Percentiles rank a stretch among this genome's conserved stretches.
These are phyloP conservation scores for Pholiota adiposa DNA, from an alignment of 1,284 basidiomycete species.

Conservation along the genomic window DNA sequence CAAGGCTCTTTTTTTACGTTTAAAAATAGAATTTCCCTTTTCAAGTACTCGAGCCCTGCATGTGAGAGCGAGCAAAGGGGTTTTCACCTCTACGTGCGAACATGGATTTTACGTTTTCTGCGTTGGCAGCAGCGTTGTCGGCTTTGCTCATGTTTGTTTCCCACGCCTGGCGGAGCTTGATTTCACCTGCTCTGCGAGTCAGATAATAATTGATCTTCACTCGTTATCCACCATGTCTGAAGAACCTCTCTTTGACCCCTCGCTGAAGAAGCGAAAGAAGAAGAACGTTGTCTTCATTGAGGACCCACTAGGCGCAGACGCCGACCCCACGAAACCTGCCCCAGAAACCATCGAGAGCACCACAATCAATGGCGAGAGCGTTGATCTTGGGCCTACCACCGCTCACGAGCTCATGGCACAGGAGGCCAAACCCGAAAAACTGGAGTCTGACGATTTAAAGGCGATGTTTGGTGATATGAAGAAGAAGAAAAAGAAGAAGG, in stretches of 20 bases:
- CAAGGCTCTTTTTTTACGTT: no score
- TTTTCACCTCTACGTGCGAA: no score
- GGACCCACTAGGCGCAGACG: slow-evolving; percentile 82
- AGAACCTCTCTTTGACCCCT: slow-evolving; percentile 82
- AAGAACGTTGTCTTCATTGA: slow-evolving; percentile 84
- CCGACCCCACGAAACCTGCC: slow-evolving; percentile 77
- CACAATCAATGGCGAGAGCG: slow-evolving; percentile 67
- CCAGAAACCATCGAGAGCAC: slow-evolving; percentile 71
- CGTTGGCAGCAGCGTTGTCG: slow-evolving; percentile 42
- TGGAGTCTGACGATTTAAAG: slow-evolving; percentile 75
- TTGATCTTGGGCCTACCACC: slow-evolving; percentile 75
- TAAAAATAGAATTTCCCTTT: no score
- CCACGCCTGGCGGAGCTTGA: slow-evolving; percentile 22
- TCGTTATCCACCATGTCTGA: slow-evolving; percentile 49
- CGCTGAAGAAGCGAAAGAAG: slow-evolving; percentile 86
- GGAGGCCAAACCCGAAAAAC: slow-evolving; percentile 44
- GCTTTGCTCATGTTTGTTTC: slow-evolving; percentile 32
- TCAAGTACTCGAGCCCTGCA: no score
- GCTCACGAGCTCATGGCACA: slow-evolving; percentile 74
- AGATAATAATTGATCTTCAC: no score
- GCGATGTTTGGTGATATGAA: slow-evolving; percentile 88
- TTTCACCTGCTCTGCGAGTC: no score
- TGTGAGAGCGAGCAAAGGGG: no score
- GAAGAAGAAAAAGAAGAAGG: slow-evolving; percentile 94
- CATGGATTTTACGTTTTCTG: slow-evolving; percentile 39